Conservation (phyloP, 1,284 basidiomycete species). For the Cutaneotrichosporon dermatis region DNA sequence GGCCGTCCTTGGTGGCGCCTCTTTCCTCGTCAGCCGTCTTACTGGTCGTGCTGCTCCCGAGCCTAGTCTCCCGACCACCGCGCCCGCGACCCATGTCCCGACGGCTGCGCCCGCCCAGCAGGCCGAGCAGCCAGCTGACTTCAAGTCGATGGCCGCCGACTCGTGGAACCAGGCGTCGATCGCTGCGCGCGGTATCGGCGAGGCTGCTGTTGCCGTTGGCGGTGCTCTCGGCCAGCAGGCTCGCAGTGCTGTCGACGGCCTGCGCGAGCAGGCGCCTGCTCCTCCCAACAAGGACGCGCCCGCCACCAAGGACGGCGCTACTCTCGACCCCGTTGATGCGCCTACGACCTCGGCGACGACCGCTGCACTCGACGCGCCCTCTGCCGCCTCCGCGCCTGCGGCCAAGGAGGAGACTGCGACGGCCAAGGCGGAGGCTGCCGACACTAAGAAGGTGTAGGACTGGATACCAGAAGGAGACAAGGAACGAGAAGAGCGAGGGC, state of each 20-base stretch:
- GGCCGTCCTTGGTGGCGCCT: conserved; percentile 5
- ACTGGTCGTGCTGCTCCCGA: not conserved
- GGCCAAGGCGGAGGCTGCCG: not conserved
- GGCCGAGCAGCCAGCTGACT: not conserved
- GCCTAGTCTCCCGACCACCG: conserved; percentile 22
- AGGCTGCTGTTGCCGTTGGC: conserved; percentile 35
- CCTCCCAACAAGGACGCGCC: no score
- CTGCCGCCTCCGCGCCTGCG: not conserved
- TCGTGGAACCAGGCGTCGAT: conserved; percentile 43
- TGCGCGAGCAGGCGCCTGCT: not conserved
- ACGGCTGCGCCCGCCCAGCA: conserved; percentile 12
- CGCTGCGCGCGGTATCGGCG: conserved; percentile 38
- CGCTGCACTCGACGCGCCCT: conserved; percentile 4
- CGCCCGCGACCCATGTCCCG: conserved; percentile 13
- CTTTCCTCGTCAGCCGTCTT: conserved; percentile 4
- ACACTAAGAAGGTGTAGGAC: no score
- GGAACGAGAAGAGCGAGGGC: no score
- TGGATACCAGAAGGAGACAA: no score
- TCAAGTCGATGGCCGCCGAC: conserved; percentile 28
- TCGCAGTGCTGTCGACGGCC: conserved; percentile 34
- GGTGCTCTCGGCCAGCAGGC: conserved; percentile 34
- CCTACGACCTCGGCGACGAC: not conserved
- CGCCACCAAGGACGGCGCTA: conserved; percentile 1
- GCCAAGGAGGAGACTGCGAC: not conserved
- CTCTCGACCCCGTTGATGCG: not conserved